phyloP scores from a whole-genome alignment of 306 rosid genomes.

The Cicer chorassanicum region DNA sequence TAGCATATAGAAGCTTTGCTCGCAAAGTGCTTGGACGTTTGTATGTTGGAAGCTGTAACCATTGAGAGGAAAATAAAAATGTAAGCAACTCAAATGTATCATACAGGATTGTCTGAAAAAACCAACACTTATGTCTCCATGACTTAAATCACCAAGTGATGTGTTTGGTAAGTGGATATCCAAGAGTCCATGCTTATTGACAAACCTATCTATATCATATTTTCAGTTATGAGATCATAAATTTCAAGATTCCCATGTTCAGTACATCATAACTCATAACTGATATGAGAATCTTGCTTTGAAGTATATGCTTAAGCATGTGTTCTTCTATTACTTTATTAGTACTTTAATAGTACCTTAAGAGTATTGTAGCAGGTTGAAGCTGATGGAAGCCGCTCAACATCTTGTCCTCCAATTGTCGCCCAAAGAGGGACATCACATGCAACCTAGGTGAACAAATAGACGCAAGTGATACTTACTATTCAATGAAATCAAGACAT shows the following conservation, averaged over 20 bases:
- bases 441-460: conserved; percentile 64
- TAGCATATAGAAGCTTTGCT: conserved; percentile 86
- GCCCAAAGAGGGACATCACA: conserved; percentile 93
- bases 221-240: conserved; percentile 24
- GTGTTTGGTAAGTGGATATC: conserved; percentile 11
- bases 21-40: conserved; percentile 87
- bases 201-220: conserved; percentile 28
- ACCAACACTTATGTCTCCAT: conserved; percentile 11
- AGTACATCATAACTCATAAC: conserved; percentile 10
- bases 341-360: conserved; percentile 64
- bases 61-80: conserved; percentile 37
- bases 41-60: conserved; percentile 91
- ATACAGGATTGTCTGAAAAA: conserved; percentile 30
- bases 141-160: conserved; percentile 28
- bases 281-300: conserved; percentile 33
- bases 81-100: conserved; percentile 36
- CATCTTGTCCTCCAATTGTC: conserved; percentile 91
- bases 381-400: conserved; percentile 98
- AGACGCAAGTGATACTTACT: conserved; percentile 14
- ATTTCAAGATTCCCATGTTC: conserved; percentile 13
- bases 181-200: conserved; percentile 5
- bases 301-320: conserved; percentile 26
- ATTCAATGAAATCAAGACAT: not conserved
- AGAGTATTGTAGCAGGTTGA: conserved; percentile 98
- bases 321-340: conserved; percentile 20